Base-by-base conservation (phyloP, 2,329 filamentous ascomycete species). In the Chaetomium olivaceum region DNA sequence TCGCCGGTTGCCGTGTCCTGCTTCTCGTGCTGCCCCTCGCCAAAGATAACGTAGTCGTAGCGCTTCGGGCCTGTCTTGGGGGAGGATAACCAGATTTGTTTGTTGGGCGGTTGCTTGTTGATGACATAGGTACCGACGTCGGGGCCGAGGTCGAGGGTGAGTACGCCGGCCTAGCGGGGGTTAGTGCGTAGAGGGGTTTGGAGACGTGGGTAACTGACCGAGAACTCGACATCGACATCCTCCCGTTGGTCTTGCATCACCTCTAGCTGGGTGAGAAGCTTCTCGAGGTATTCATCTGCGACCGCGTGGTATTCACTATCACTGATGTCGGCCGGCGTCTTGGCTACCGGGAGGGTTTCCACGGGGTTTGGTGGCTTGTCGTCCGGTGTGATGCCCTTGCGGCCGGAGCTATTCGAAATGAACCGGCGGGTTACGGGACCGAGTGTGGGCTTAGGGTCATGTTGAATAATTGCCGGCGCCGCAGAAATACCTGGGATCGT, bases 71-170 rank as follows among this genome's bases (percentile, higher is more conserved):
- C 95, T 6, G 91, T 93, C 62, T 92, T 82, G 4, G 95, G 95
- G 52, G 92, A 96, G 46, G 92, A 95, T 55, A 98, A 87, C 95
- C 95, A 99, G 75, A 99, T 97, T 76, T 91, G 95, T 82, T 93
- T 95, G 83, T 97, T 98, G 23, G 94, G 93, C 0, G 95, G 95
- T 78, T 99, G 95, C 79, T 99, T 99, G 86, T 99, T 99, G 80
- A 99, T 85, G 67, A 99, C 91, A 76, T 96, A 99, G 33, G 87
- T 94, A 68, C 93, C 93, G 59, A 87, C 58, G 1, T 70, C 82
- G 14, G 83, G 81, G 1, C 87, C 86, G 72, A 91, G 87, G 7
- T 81, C 83, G 73, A 98, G 83, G 69, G 89, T 93, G 72, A 98
- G 84, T 63, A 98, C 93, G 63, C 95, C 94, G 62, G 92, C 86